Percentiles rank a stretch among this genome's conserved stretches.
These are phyloP conservation scores for Aspergillus flavus DNA, from an alignment of 2,329 filamentous ascomycete species.

Conservation along the genomic window DNA sequence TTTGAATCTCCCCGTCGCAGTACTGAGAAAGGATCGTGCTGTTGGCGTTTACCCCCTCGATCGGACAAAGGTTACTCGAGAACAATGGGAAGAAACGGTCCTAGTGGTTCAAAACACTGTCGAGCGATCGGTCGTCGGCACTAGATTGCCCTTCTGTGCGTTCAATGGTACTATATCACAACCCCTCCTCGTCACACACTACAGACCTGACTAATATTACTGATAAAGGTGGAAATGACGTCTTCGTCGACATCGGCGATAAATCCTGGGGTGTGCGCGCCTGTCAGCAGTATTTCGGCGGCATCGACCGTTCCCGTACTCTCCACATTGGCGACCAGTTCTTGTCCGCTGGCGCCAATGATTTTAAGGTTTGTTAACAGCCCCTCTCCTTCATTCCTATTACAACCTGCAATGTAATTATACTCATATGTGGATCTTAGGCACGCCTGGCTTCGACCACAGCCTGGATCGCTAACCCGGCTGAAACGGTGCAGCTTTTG, in stretches of 20 bases:
- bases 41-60: slow-evolving; percentile 73
- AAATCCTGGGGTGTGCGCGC: slow-evolving; percentile 94
- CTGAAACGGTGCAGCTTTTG: slow-evolving; percentile 84
- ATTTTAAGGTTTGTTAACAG: slow-evolving; percentile 72
- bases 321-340: slow-evolving; percentile 97
- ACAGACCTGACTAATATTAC: neutral
- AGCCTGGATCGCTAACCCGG: slow-evolving; percentile 92
- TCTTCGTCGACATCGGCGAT: slow-evolving; percentile 98
- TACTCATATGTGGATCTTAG: slow-evolving; percentile 26
- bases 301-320: slow-evolving; percentile 73
- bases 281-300: slow-evolving; percentile 87
- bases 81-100: slow-evolving; percentile 93
- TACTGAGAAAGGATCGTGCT: slow-evolving; percentile 86
- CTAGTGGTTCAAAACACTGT: slow-evolving; percentile 91
- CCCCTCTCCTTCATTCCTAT: too few species aligned
- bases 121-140: slow-evolving; percentile 73
- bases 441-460: slow-evolving; percentile 89
- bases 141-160: slow-evolving; percentile 83
- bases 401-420: neutral
- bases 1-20: slow-evolving; percentile 74
- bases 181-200: neutral
- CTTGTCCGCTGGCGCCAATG: slow-evolving; percentile 89
- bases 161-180: slow-evolving; percentile 68
- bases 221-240: slow-evolving; percentile 75
- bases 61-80: slow-evolving; percentile 72